A percentile compares a stretch with the other conserved stretches of the same genome.
These are phyloP conservation scores for Leishmania major DNA, from an alignment of 208 protist genomes.

Conservation along the genomic window DNA sequence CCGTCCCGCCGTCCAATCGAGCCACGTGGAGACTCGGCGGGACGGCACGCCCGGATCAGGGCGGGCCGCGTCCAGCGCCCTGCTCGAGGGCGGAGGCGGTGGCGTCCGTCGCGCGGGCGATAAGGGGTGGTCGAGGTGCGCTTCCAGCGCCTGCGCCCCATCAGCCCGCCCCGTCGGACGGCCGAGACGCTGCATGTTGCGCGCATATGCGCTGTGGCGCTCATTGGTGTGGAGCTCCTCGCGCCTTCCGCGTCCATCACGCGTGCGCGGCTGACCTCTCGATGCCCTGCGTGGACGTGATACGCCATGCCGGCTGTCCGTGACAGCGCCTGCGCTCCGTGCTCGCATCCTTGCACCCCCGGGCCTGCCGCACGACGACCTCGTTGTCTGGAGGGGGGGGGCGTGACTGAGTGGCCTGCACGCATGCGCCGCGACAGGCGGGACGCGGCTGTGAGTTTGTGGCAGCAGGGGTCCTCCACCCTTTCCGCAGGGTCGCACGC, in stretches of 20 bases:
- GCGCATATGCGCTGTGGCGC: not conserved
- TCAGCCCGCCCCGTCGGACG: not conserved
- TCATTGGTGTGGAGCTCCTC: not conserved
- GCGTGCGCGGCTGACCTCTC: not conserved
- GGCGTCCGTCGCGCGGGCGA: not conserved
- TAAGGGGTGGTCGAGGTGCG: not conserved
- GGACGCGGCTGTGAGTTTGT: no score
- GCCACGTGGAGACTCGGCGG: not conserved
- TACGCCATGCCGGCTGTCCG: not conserved
- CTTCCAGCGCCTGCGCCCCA: not conserved
- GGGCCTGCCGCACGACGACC: no score
- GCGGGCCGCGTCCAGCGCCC: not conserved
- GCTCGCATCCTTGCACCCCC: no score
- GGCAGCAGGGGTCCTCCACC: no score
- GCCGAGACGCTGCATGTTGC: not conserved
- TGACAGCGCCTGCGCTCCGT: not conserved
- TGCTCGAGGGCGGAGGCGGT: not conserved
- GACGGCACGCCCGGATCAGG: not conserved
- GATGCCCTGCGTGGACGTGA: not conserved
- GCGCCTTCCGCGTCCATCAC: not conserved
- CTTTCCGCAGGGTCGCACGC: no score
- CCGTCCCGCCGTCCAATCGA: not conserved
- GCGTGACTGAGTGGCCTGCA: no score
- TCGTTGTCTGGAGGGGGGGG: no score
- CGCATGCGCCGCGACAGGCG: no score